Evolutionary conservation across 2,329 filamentous ascomycete species (phyloP), one percentile per base, ranked within the genome.

Genomic region (Trichoderma polysporum): DNA sequence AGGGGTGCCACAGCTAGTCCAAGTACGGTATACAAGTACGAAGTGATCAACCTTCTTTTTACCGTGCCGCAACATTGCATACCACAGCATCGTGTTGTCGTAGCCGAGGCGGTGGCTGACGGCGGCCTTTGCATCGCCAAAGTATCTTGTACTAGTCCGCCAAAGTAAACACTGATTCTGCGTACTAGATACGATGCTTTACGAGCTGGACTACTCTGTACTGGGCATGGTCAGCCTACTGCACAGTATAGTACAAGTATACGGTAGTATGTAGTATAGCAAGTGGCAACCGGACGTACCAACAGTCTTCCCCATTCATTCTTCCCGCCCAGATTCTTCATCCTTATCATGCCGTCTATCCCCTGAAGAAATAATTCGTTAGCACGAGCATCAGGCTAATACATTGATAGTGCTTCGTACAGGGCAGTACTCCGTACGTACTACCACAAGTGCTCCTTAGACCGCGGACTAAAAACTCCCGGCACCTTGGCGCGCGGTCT

Each of bases 401-500:
- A 45, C n/a, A n/a, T n/a, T n/a, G n/a, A n/a, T n/a, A 19, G 41
- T 45, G 41, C n/a, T 19, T 19, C 9, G 41, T 45, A 22, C 41
- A n/a, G n/a, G 39, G 35, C 45, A 2, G 35, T 17, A 41, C 22
- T 41, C 29, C 19, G 22, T 22, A 35, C 35, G n/a, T 39, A 25
- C 13, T 31, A 29, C 53, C n/a, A n/a, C n/a, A n/a, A 29, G 25
- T 17, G 50, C 35, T 10, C n/a, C 7, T 27, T 45, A 15, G 60
- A 25, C 60, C 35, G 29, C 63, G 63, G 53, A 66, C 63, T 59
- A 66, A 17, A 53, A 41, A n/a, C 63, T 59, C 63, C 54, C 63
- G 31, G 63, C 33, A 52, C 5, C 45, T 58, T 66, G 62, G 62
- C 62, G 50, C 60, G 35, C 35, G 31, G 17, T 50, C 50, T 61